Evolutionary conservation across 2,329 filamentous ascomycete species (phyloP), one percentile per base, ranked within the genome.

Genomic region (Neurospora sp.): DNA sequence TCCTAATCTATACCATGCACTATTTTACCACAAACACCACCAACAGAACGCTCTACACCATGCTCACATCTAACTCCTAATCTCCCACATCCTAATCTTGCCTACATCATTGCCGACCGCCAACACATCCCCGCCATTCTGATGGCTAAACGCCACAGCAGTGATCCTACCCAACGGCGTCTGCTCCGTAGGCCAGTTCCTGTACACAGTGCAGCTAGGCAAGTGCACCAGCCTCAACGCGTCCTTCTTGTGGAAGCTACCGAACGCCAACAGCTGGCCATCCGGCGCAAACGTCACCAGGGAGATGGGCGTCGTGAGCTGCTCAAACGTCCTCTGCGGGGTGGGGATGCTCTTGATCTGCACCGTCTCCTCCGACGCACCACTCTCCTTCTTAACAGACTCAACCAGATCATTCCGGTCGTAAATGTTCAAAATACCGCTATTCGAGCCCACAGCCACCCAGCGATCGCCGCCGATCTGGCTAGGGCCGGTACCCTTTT

Each of bases 111-210:
- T 98, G 19, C 89, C 95, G 68, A 98, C 91, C 11, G 92, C 92
- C 73, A 99, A 79, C 76, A 94, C 79, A 75, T 91, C 86, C 1
- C 52, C 52, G 10, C 52, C 52, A 71, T 88, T 91, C 72, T 85
- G 83, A 6, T 82, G 84, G 23, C 86, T 86, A 78, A 92, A 91
- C 3, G 91, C 89, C 71, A 93, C 87, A 0, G 88, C 85, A 2
- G 92, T 92, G 74, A 98, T 89, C 71, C 93, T 86, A 0, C 96
- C 96, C 72, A 99, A 81, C 0, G 94, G 93, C 70, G 96, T 99
- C 78, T 91, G 90, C 73, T 89, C 88, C 69, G 95, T 99, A 33
- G 96, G 96, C 96, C 96, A 99, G 81, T 99, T 99, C 76, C 90
- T 89, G 84, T 96, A 99, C 23, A 98, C 92, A 1, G 93, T 97